Conservation (phyloP, 2,329 filamentous ascomycete species). For the Cladorrhinum sp. region DNA sequence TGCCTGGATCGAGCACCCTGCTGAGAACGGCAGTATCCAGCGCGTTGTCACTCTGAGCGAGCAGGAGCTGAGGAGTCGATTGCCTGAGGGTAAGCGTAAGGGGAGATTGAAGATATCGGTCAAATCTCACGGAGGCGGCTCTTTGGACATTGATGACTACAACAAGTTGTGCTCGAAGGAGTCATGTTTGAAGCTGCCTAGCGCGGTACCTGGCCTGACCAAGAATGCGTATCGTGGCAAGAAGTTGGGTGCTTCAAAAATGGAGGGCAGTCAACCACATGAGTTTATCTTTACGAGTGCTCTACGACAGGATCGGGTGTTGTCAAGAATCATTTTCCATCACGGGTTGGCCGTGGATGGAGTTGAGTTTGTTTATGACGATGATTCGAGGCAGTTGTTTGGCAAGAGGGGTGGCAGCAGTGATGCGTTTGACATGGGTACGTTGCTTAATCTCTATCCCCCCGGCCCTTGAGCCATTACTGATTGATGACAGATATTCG, state of each 20-base stretch:
- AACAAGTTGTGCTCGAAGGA: constrained; percentile 63
- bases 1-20: constrained; percentile 75
- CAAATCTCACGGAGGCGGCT: constrained; percentile 72
- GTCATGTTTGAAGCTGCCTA: constrained; percentile 70
- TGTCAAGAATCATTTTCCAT: constrained; percentile 73
- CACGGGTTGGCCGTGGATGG: constrained; percentile 77
- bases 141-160: constrained; percentile 75
- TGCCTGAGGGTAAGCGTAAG: constrained; percentile 72
- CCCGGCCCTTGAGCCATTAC: background rate
- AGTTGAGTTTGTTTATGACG: constrained; percentile 90
- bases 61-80: constrained; percentile 63
- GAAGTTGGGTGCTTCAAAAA: constrained; percentile 68
- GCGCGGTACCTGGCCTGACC: constrained; percentile 44
- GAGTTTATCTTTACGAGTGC: constrained; percentile 74
- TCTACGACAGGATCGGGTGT: constrained; percentile 64
- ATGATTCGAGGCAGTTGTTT: constrained; percentile 79
- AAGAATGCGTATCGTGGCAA: constrained; percentile 73
- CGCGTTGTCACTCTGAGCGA: constrained; percentile 74
- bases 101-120: constrained; percentile 68
- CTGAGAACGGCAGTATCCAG: constrained; percentile 60
- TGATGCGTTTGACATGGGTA: constrained; percentile 74
- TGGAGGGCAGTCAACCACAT: constrained; percentile 66
- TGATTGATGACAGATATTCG: constrained; percentile 60
- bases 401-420: constrained; percentile 74
- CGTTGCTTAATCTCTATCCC: constrained; percentile 11